Evolutionary conservation across 208 protist genomes (phyloP).

Genomic region (Leishmania gerbilli): DNA sequence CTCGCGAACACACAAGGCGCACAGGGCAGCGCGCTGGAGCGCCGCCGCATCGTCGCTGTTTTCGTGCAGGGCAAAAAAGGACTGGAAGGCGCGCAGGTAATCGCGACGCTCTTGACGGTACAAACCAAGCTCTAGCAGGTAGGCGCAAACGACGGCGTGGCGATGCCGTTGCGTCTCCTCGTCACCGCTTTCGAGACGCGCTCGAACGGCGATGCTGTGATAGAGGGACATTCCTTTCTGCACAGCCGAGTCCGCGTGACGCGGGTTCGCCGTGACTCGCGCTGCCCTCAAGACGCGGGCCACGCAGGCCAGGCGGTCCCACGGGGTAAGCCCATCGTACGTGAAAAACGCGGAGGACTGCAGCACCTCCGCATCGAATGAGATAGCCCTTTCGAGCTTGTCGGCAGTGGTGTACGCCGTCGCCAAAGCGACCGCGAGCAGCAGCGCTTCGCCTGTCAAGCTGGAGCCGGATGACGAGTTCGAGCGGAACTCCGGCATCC

Average conservation of each 20-base stretch:
- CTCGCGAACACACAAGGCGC: constrained; percentile 21
- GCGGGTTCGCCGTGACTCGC: constrained; percentile 1
- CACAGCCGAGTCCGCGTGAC: constrained; percentile 21
- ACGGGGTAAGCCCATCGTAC: constrained; percentile 16
- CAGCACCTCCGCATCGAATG: constrained; percentile 27
- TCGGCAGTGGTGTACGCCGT: constrained; percentile 15
- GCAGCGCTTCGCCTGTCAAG: constrained; percentile 21
- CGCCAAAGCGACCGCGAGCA: constrained; percentile 8
- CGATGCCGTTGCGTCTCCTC: background rate
- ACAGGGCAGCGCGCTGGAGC: constrained; percentile 17
- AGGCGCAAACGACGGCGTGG: constrained; percentile 15
- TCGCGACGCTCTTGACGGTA: constrained; percentile 23
- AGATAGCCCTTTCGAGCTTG: constrained; percentile 12
- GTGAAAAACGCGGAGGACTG: constrained; percentile 28
- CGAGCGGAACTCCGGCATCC: constrained; percentile 23
- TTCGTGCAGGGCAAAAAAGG: constrained; percentile 18
- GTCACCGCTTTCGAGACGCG: background rate
- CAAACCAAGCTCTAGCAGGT: constrained; percentile 21
- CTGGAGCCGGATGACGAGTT: background rate
- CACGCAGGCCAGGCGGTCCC: constrained; percentile 27
- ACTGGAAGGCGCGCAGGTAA: constrained; percentile 31
- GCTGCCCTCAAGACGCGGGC: constrained; percentile 17
- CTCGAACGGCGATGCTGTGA: constrained; percentile 5
- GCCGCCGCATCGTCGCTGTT: constrained; percentile 10
- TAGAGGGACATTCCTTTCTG: constrained; percentile 31